These are phyloP conservation scores for Salicornia ramosissima DNA, from an alignment of 148 eudicot species.

Conservation along the genomic window DNA sequence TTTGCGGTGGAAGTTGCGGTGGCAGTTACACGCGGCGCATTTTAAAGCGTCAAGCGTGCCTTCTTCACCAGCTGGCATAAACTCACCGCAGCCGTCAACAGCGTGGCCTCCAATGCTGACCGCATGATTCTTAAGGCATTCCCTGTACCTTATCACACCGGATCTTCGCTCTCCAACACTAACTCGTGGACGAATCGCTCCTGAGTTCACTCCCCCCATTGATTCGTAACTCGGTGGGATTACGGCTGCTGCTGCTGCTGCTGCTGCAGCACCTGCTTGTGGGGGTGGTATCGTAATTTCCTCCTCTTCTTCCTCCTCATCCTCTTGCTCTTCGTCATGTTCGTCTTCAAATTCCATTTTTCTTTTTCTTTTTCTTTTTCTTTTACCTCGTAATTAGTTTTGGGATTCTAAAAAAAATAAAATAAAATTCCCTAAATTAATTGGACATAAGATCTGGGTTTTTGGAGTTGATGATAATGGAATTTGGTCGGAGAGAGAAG, in stretches of 20 bases:
- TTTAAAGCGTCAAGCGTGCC: slow-evolving; percentile 58
- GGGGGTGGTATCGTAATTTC: slow-evolving; percentile 32
- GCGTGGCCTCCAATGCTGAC: slow-evolving; percentile 62
- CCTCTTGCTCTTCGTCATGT: slow-evolving; percentile 47
- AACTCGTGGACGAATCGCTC: slow-evolving; percentile 15
- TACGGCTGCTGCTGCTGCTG: slow-evolving; percentile 9
- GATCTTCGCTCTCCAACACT: slow-evolving; percentile 20
- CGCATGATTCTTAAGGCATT: slow-evolving; percentile 65
- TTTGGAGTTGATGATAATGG: slow-evolving; percentile 27
- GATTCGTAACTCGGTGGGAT: slow-evolving; percentile 28
- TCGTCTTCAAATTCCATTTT: slow-evolving; percentile 59
- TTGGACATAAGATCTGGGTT: slow-evolving; percentile 8
- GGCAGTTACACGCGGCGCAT: slow-evolving; percentile 72
- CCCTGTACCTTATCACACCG: slow-evolving; percentile 38
- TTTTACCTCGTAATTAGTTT: neutral
- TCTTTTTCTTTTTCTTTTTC: neutral
- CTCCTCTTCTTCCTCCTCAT: slow-evolving; percentile 42
- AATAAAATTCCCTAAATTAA: neutral
- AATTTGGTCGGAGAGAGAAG: slow-evolving; percentile 15
- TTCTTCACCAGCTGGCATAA: slow-evolving; percentile 55
- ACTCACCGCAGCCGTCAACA: slow-evolving; percentile 68
- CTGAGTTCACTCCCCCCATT: slow-evolving; percentile 7
- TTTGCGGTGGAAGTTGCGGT: slow-evolving; percentile 77
- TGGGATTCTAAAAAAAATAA: neutral
- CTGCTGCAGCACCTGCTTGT: neutral